Evolutionary conservation across 2,329 filamentous ascomycete species (phyloP).

Genomic region (Coniosporium tulheliwenetii): DNA sequence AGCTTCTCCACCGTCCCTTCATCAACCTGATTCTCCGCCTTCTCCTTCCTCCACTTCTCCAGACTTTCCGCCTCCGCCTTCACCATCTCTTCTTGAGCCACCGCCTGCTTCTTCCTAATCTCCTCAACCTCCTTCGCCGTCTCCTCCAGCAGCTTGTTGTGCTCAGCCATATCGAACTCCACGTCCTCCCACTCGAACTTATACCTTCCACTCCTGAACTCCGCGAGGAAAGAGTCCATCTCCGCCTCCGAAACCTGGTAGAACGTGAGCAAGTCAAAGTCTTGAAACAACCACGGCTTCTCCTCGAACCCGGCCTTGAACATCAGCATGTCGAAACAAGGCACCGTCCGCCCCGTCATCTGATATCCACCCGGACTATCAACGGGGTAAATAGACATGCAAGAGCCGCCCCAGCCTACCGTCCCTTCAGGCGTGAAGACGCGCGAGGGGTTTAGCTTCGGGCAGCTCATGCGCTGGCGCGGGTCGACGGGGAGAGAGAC

Average conservation of each 20-base stretch:
- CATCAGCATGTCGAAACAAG: conserved; percentile 37
- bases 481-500: conserved; percentile 38
- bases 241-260: conserved; percentile 37
- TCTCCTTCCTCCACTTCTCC: conserved; percentile 26
- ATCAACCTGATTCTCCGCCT: conserved; percentile 27
- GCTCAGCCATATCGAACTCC: conserved; percentile 39
- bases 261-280: conserved; percentile 42
- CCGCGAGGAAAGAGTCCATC: conserved; percentile 30
- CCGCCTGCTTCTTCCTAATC: conserved; percentile 29
- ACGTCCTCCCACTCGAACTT: conserved; percentile 33
- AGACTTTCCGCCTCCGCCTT: conserved; percentile 31
- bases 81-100: conserved; percentile 32
- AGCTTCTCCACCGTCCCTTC: conserved; percentile 33
- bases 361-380: conserved; percentile 42
- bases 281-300: conserved; percentile 38
- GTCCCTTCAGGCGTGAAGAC: conserved; percentile 42
- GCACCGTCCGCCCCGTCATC: conserved; percentile 36
- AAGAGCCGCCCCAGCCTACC: conserved; percentile 39
- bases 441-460: conserved; percentile 41
- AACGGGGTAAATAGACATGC: conserved; percentile 39
- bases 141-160: conserved; percentile 32
- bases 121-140: conserved; percentile 31
- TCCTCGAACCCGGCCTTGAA: conserved; percentile 33
- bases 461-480: conserved; percentile 35
- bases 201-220: conserved; percentile 36